Percentiles rank a stretch among this genome's conserved stretches.
phyloP scores from a whole-genome alignment of 83 land plant genomes.

The Larix sibirica region DNA sequence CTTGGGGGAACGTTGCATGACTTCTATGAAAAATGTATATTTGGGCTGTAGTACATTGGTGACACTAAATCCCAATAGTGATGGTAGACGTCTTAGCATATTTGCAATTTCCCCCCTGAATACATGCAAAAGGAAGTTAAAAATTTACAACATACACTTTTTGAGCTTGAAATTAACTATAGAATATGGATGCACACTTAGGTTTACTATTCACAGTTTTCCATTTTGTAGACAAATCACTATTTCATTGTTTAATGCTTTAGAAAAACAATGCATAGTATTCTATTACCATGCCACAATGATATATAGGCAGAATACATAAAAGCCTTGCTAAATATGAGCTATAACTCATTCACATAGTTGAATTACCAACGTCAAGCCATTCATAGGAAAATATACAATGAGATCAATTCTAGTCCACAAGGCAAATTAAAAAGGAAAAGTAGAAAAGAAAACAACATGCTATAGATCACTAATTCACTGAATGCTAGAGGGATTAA shows the following conservation, averaged over 20 bases:
- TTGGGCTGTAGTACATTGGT: constrained; percentile 30
- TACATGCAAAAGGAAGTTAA: not conserved
- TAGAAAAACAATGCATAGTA: not conserved
- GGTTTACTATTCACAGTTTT: not conserved
- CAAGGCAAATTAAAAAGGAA: not conserved
- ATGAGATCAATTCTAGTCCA: not conserved
- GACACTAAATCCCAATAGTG: constrained; percentile 34
- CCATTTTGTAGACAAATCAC: no score
- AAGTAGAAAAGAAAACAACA: not conserved
- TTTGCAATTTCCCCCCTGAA: constrained; percentile 31
- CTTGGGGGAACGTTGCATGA: constrained; percentile 33
- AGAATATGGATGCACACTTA: not conserved
- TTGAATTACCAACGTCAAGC: not conserved
- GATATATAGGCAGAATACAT: not conserved
- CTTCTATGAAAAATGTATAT: constrained; percentile 28
- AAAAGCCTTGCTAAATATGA: not conserved
- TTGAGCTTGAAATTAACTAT: not conserved
- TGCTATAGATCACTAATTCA: not conserved
- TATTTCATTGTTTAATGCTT: no score
- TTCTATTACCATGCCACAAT: not conserved
- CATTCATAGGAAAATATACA: not conserved
- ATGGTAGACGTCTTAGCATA: constrained; percentile 38
- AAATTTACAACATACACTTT: not conserved
- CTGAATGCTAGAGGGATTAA: not conserved
- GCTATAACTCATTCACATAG: not conserved